Base-by-base conservation (phyloP, 441 rosid species). In the Erysimum cheiri region DNA sequence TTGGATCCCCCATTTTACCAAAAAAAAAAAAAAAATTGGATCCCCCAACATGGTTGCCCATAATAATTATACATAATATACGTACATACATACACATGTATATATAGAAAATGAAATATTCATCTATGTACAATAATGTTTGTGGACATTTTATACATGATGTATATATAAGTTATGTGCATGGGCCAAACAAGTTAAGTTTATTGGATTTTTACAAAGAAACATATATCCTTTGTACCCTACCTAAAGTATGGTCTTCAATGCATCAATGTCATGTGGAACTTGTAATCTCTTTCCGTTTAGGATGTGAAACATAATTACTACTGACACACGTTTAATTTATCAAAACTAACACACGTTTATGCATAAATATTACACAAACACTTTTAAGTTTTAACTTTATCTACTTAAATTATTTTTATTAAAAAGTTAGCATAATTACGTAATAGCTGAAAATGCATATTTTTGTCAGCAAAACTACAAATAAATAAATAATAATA, bases 21-120 rank as follows among this genome's bases (percentile, higher is more conserved):
- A n/a, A n/a, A n/a, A n/a, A n/a, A n/a, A n/a, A n/a, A n/a, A n/a
- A n/a, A n/a, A n/a, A n/a, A n/a, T n/a, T n/a, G n/a, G n/a, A n/a
- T n/a, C n/a, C n/a, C n/a, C n/a, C 63, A 66, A 33, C 68, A 60
- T 67, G 63, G 36, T 61, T 50, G 35, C 78, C 72, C 78, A 74
- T 67, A 58, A 67, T 67, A 52, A 52, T 52, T 24, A 67, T 60
- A 67, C 55, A 73, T 33, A 59, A 6, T n/a, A n/a, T n/a, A n/a
- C n/a, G n/a, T n/a, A n/a, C n/a, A n/a, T n/a, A n/a, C n/a, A n/a
- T 11, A 37, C 6, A 4, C 0, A 26, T 24, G 2, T n/a, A 58
- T 35, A 22, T 37, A 19, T 24, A 33, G 4, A 24, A 41, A 12
- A 36, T 49, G 60, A 1, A 59, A 49, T 43, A 50, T 61, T 19